Evolutionary conservation across 768 basidiomycete species (phyloP).

Genomic region (Daedalea quercina): DNA sequence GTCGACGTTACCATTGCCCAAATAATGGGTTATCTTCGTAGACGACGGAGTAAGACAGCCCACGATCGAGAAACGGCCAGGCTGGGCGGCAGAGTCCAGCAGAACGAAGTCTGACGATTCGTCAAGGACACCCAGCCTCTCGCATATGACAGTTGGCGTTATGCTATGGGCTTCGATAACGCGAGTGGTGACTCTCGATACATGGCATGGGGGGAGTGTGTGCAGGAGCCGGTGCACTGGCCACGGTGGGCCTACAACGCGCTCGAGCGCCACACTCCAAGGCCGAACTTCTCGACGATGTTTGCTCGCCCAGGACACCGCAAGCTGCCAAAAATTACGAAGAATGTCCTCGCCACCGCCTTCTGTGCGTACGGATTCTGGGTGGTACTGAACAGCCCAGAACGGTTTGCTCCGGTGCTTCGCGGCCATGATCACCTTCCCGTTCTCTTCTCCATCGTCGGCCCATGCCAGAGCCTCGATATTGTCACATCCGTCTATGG

Average conservation of each 20-base stretch:
- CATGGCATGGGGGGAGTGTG: conserved; percentile 18
- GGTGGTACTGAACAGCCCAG: conserved; percentile 89
- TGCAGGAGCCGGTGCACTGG: conserved; percentile 33
- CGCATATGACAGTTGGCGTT: conserved; percentile 43
- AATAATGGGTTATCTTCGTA: conserved; percentile 49
- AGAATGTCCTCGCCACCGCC: conserved; percentile 64
- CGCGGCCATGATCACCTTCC: conserved; percentile 67
- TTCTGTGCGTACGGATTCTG: conserved; percentile 72
- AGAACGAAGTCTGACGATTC: conserved; percentile 59
- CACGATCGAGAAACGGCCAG: conserved; percentile 70
- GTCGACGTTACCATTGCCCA: conserved; percentile 43
- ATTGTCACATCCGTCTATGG: conserved; percentile 36
- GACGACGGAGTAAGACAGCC: conserved; percentile 51
- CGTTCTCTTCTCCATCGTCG: conserved; percentile 60
- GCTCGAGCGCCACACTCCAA: conserved; percentile 34
- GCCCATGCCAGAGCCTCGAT: conserved; percentile 70
- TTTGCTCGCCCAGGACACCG: conserved; percentile 46
- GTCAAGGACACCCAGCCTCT: conserved; percentile 52
- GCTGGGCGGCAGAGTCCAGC: conserved; percentile 71
- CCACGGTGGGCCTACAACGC: conserved; percentile 49
- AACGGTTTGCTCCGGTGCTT: conserved; percentile 62
- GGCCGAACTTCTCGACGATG: conserved; percentile 30
- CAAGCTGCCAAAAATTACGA: conserved; percentile 68
- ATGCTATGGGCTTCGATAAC: conserved; percentile 38
- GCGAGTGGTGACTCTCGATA: conserved; percentile 29